Percentiles rank a stretch among this genome's conserved stretches.
Conservation (phyloP, 2,329 filamentous ascomycete species). For the Davidsoniella virescens region DNA sequence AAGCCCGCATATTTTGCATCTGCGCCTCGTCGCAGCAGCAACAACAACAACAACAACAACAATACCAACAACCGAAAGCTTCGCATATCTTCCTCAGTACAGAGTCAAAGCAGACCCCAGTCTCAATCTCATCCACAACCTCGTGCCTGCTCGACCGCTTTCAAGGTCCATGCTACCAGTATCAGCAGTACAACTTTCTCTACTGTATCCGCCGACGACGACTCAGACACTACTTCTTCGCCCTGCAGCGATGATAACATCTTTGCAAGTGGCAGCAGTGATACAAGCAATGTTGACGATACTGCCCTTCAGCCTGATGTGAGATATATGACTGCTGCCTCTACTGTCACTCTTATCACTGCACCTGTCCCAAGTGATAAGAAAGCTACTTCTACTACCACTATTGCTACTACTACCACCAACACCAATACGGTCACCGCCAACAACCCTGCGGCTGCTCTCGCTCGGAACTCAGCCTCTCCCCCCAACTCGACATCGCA, state of each 20-base stretch:
- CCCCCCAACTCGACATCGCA: background rate
- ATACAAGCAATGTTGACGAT: constrained; percentile 42
- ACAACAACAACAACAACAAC: too few relatives aligned
- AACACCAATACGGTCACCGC: background rate
- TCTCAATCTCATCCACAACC: too few relatives aligned
- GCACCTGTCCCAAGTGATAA: background rate
- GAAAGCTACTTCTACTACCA: background rate
- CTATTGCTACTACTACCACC: background rate
- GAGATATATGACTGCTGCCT: background rate
- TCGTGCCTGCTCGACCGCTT: too few relatives aligned
- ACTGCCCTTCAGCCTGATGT: constrained; percentile 29
- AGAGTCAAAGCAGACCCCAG: too few relatives aligned
- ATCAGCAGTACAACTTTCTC: too few relatives aligned
- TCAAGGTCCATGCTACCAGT: too few relatives aligned
- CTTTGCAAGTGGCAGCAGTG: constrained; percentile 38
- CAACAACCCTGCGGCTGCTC: background rate
- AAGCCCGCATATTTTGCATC: too few relatives aligned
- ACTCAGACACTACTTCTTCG: too few relatives aligned
- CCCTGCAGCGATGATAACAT: constrained; percentile 41
- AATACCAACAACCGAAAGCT: too few relatives aligned
- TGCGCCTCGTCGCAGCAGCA: too few relatives aligned
- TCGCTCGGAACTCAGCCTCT: background rate
- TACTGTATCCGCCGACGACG: too few relatives aligned
- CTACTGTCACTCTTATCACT: background rate
- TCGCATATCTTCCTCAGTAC: too few relatives aligned